Base-by-base conservation (phyloP, 768 basidiomycete genomes). In the Leccinum sublutescens region DNA sequence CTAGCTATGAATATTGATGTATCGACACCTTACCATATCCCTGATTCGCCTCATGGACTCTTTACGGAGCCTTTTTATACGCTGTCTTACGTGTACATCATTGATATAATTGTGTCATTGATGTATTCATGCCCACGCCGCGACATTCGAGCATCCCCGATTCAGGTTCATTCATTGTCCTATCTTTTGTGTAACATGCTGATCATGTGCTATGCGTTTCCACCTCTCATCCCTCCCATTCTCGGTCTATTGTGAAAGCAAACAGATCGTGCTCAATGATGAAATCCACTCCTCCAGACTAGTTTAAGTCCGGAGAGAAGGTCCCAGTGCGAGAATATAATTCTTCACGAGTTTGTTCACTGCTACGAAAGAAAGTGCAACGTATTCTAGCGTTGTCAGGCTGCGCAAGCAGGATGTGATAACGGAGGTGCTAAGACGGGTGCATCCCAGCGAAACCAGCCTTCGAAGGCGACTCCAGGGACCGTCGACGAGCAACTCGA, bases 1-100 rank as follows among this genome's bases (percentile, higher is more conserved):
- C 80, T 63, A 81, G 80, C 82, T 73, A 76, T 77, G 81, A 62
- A 11, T 19, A 19, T 55, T 69, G 60, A 67, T 5, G 43, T 45
- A 19, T 5, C n/a, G 55, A 55, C 29, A 56, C 14, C 9, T 40
- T 51, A 55, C 36, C 45, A 47, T 43, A 38, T 50, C 21, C 34
- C 40, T 36, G 10, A 55, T 47, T 66, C n/a, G 23, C 33, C 7
- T 38, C 38, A 29, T 9, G 60, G 66, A 65, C 63, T 59, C 38
- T 34, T 45, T 45, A 4, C 1, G 27, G 50, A 67, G 21, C 53
- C 29, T 49, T 45, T 2, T 58, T 52, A 60, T 60, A 21, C 14
- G 7, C 57, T 56, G 40, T 54, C 50, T 21, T 27, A 58, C 33
- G 10, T 31, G 31, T 31, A 31, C 55, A 10, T 52, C 12, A 45